Evolutionary conservation across 2,329 filamentous ascomycete species (phyloP).

Genomic region (Pseudogymnoascus sp.): DNA sequence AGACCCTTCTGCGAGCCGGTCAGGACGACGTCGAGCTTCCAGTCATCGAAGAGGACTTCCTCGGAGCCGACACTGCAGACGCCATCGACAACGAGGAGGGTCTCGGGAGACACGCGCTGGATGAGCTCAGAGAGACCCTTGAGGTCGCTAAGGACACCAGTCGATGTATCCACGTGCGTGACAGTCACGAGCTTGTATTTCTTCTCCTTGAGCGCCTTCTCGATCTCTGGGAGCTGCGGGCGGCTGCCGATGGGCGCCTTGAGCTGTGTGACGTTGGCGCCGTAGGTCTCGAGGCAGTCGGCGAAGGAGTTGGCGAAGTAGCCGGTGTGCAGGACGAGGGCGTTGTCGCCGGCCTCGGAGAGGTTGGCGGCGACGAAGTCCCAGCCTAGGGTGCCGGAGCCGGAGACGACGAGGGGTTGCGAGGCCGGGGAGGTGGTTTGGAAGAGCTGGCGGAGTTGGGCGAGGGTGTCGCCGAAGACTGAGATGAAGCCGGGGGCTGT

Average conservation of each 20-base stretch:
- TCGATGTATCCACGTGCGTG: constrained; percentile 96
- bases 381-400: constrained; percentile 94
- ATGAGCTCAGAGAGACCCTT: constrained; percentile 77
- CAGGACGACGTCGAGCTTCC: constrained; percentile 85
- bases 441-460: constrained; percentile 87
- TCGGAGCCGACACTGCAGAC: constrained; percentile 96
- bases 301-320: constrained; percentile 97
- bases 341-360: constrained; percentile 80
- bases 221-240: constrained; percentile 78
- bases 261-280: constrained; percentile 80
- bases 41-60: constrained; percentile 92
- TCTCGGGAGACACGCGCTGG: constrained; percentile 79
- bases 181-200: constrained; percentile 91
- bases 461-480: constrained; percentile 81
- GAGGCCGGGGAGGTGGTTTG: constrained; percentile 73
- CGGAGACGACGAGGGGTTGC: constrained; percentile 89
- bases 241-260: constrained; percentile 82
- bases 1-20: constrained; percentile 97
- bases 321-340: constrained; percentile 86
- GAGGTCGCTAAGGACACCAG: constrained; percentile 87
- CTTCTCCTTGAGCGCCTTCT: constrained; percentile 80
- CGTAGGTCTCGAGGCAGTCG: constrained; percentile 85
- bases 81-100: constrained; percentile 85
- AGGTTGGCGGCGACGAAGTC: constrained; percentile 93
- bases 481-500: constrained; percentile 83